Evolutionary conservation across 2,329 filamentous ascomycete species (phyloP), one percentile per base, ranked within the genome.

Genomic region (Dendryphion nanum): DNA sequence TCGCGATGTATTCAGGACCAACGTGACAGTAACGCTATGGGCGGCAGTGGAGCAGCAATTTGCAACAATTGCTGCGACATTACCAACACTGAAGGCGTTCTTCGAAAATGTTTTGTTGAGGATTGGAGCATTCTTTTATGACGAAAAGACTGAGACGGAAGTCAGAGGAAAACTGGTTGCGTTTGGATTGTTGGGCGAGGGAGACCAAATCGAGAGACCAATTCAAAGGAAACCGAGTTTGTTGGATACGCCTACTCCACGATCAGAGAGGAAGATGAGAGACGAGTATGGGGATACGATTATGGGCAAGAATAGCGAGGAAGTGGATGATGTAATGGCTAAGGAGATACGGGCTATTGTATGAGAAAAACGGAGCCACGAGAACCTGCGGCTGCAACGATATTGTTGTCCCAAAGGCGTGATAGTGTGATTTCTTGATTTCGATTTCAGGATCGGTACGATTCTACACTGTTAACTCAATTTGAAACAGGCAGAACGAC

Each of bases 31-130:
- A 18, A 40, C 47, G 15, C 17, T 56, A 13, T 58, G 49, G 48
- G 51, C 55, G 12, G 38, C 46, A n/a, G 23, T 60, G n/a, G 53
- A 60, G 33, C 47, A 42, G 32, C 47, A 57, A 16, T 43, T 59
- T 18, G 56, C 48, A 7, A 40, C 57, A n/a, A 53, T 58, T 18
- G 56, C 50, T 4, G 56, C 56, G 10, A 58, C 47, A 13, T 47
- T 58, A 12, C 56, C 56, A 14, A 59, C 54, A 17, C 40, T 59
- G 23, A 55, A 56, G 44, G 33, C 30, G 15, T 53, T 57, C 17
- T 40, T 55, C 36, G 45, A 55, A 29, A 35, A 33, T 2, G 21
- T 30, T 15, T 36, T 54, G 7, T 17, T 49, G 4, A 42, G 28
- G 20, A 14, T 54, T 8, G 49, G 48, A 2, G 19, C 35, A 4